Evolutionary conservation across 257 asterid genomes (phyloP), one percentile per base, ranked within the genome.

Genomic region (Solanum piurae): DNA sequence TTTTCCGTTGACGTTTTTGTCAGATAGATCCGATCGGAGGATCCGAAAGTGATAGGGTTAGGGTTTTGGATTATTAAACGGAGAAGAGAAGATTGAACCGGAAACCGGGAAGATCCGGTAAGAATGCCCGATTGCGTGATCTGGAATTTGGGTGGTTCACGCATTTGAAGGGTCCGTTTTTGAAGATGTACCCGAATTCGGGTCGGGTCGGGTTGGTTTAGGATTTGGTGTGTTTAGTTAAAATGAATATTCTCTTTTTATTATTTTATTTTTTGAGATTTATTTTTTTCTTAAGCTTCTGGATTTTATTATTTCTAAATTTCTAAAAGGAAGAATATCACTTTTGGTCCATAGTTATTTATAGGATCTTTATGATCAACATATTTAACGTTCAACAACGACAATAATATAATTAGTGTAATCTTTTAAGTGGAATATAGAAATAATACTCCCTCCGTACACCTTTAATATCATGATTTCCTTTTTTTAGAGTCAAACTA

Each of bases 21-120:
- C 89, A 10, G 93, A 36, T 88, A 83, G 88, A 84, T 89, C 95
- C 94, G 94, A 91, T 86, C 89, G 94, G 93, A 90, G 92, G 96
- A 94, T 90, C 98, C 98, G 98, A 90, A 49, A 87, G 62, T 16
- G 66, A 89, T 62, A 83, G 92, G 92, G 93, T 90, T 86, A 93
- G 95, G 92, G 93, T 90, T 86, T 64, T 90, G 96, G 97, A 89
- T 72, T 44, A 33, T 60, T 31, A 31, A 40, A 40, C 79, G 86
- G 88, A 83, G 60, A 62, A 46, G 87, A 79, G 34, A 40, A 76
- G 27, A 38, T 69, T 42, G 87, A 87, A 88, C 90, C 87, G 88
- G 31, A 52, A 85, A 58, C 88, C 92, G 86, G 92, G 86, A 46
- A 73, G 42, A 71, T 87, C 71, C 76, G 89, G 94, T 87, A 73